Percentiles rank a stretch among this genome's conserved stretches.
These are phyloP conservation scores for Podaxis rugospora DNA, from an alignment of 768 basidiomycete species.

Conservation along the genomic window DNA sequence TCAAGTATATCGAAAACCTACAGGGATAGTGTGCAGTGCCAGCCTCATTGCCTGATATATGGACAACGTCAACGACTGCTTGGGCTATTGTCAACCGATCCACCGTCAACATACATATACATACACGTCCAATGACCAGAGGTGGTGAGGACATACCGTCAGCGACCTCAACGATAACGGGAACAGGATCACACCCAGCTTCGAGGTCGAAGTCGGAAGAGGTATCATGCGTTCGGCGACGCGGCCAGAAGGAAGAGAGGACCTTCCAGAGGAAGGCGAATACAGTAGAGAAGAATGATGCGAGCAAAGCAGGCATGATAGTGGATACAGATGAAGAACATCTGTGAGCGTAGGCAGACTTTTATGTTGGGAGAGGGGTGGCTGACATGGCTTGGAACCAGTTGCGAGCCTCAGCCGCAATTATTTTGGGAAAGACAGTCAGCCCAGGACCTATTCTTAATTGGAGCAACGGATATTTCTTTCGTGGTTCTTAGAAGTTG, in stretches of 20 bases:
- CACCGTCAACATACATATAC: background rate
- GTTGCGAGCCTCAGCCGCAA: background rate
- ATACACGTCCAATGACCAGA: background rate
- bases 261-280: background rate
- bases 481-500: no score
- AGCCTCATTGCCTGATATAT: background rate
- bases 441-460: background rate
- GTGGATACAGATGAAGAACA: background rate
- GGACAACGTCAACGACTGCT: background rate
- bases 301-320: background rate
- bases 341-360: background rate
- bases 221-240: background rate
- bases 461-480: background rate
- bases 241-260: background rate
- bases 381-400: background rate
- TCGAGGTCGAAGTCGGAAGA: background rate
- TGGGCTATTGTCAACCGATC: background rate
- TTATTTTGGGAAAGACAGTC: background rate
- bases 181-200: background rate
- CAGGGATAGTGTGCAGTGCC: background rate
- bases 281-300: background rate
- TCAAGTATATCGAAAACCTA: background rate
- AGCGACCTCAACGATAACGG: background rate
- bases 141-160: background rate
- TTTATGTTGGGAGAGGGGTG: background rate